Evolutionary conservation across 768 basidiomycete species (phyloP), one percentile per base, ranked within the genome.

Genomic region (Suillus fuscotomentosus): DNA sequence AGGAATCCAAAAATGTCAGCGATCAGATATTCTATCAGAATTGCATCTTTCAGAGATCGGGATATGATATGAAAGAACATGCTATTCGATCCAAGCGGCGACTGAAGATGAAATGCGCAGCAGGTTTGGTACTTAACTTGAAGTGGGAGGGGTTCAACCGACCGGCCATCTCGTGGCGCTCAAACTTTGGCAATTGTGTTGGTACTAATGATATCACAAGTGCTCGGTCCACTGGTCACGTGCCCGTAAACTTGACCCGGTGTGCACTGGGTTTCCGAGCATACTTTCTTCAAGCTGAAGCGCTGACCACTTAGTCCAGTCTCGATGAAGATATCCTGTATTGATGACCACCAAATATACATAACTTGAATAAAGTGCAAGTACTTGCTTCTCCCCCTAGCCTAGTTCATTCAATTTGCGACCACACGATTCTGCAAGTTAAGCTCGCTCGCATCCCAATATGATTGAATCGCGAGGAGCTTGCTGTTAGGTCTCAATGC

Each of bases 41-140:
- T 39, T 39, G 22, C 34, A 56, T 17, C n/a, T 14, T 2, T 24
- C 38, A 22, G 8, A 39, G 14, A 39, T 24, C 14, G 13, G n/a
- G 34, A n/a, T n/a, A 7, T 3, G 34, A n/a, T n/a, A 7, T 3
- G 22, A 56, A 39, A 38, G 38, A 56, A 59, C 22, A 59, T 8
- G 4, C 61, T 68, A 51, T 51, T 70, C 43, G 66, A 71, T 75
- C 75, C 75, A 75, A 69, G 70, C 54, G 36, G 67, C 64, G 66
- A 65, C 64, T 66, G 67, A 68, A 71, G 72, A 76, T 71, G 67
- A 68, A 68, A 69, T 65, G 72, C 71, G 71, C 67, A 63, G 74
- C 67, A 74, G 67, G 22, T 22, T 48, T 22, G 47, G 47, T 5
- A 6, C n/a, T 48, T 22, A 6, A 45, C 45, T 45, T 45, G 45